These are phyloP conservation scores for Leccinum disarticulatum DNA, from an alignment of 768 basidiomycete genomes.

Conservation along the genomic window DNA sequence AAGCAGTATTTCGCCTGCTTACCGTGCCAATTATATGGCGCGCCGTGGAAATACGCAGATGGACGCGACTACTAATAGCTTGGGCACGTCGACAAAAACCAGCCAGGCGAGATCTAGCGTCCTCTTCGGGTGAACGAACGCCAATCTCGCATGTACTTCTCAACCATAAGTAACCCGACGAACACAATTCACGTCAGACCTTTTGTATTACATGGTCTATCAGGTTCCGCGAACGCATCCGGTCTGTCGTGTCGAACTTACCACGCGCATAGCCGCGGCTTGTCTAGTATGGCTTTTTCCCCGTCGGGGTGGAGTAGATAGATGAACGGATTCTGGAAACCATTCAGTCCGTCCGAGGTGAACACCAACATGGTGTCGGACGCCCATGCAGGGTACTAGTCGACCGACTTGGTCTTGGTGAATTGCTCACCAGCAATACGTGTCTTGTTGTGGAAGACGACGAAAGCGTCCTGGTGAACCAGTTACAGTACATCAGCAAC, in stretches of 20 bases:
- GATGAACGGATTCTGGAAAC: conserved; percentile 65
- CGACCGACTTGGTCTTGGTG: too few relatives aligned
- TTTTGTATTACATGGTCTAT: too few relatives aligned
- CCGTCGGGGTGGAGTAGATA: conserved; percentile 39
- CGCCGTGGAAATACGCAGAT: too few relatives aligned
- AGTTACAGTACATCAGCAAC: conserved; percentile 48
- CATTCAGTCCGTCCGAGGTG: conserved; percentile 57
- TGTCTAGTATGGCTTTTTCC: conserved; percentile 65
- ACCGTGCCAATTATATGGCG: too few relatives aligned
- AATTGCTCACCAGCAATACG: conserved; percentile 52
- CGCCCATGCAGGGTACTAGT: conserved; percentile 66
- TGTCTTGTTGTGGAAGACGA: conserved; percentile 32
- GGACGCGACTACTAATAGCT: too few relatives aligned
- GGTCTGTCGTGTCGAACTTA: conserved; percentile 27
- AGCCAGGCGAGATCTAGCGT: too few relatives aligned
- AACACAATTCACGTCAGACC: too few relatives aligned
- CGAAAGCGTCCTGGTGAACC: too few relatives aligned
- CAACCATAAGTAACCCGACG: conserved; percentile 63
- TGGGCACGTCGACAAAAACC: too few relatives aligned
- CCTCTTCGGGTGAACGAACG: not conserved
- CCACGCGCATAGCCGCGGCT: conserved; percentile 69
- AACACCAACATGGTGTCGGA: conserved; percentile 57
- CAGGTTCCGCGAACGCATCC: not conserved
- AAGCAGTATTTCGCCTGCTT: too few relatives aligned
- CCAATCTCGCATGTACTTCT: conserved; percentile 47